Evolutionary conservation across 225 moss, liverwort and hornwort species (phyloP).

Genomic region (Sphagnum tenellum): DNA sequence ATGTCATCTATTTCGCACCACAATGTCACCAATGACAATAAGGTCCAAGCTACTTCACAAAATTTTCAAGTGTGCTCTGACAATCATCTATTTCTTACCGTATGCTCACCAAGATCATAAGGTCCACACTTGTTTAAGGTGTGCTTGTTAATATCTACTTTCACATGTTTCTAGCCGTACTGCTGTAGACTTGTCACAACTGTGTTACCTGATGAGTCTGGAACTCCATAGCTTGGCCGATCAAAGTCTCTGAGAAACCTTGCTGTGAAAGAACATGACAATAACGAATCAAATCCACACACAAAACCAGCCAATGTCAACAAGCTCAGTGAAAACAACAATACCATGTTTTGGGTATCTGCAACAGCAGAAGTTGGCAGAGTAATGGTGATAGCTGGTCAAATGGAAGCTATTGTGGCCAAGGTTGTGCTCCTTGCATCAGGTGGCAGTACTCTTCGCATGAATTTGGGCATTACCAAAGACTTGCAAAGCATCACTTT

Average conservation of each 20-base stretch:
- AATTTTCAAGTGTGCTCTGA: too few relatives aligned
- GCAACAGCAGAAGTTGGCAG: constrained; percentile 56
- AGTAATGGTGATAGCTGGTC: constrained; percentile 64
- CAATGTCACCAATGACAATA: too few relatives aligned
- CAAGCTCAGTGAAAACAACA: too few relatives aligned
- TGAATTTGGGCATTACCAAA: constrained; percentile 53
- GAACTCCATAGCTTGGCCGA: constrained; percentile 7
- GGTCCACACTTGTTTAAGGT: too few relatives aligned
- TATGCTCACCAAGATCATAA: too few relatives aligned
- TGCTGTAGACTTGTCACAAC: constrained; percentile 10
- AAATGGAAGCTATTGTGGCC: constrained; percentile 58
- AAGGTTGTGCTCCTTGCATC: constrained; percentile 56
- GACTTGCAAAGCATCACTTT: constrained; percentile 34
- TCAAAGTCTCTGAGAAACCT: not conserved
- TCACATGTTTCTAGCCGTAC: not conserved
- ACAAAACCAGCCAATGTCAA: too few relatives aligned
- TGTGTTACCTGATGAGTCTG: constrained; percentile 19
- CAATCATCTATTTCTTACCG: too few relatives aligned
- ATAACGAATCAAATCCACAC: too few relatives aligned
- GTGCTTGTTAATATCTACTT: too few relatives aligned
- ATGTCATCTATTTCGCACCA: too few relatives aligned
- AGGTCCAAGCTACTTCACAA: too few relatives aligned
- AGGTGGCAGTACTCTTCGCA: constrained; percentile 58
- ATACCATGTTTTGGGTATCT: constrained; percentile 25
- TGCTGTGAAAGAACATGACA: not conserved